Conservation (phyloP, 2,329 filamentous ascomycete genomes). For the Claviceps sp. region DNA sequence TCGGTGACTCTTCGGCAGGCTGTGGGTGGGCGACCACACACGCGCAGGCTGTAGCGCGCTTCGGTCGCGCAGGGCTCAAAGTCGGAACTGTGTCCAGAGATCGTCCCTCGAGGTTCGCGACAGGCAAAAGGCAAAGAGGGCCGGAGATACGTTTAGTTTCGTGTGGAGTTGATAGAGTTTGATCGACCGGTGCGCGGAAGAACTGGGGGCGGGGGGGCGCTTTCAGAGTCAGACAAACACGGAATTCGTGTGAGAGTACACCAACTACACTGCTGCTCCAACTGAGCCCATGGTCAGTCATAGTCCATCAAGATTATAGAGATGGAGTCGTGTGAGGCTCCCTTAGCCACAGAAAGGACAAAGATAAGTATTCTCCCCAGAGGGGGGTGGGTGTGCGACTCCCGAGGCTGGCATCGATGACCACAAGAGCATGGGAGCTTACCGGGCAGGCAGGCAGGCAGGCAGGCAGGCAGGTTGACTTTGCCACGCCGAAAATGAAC, state of each 20-base stretch:
- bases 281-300: slow-evolving; percentile 10
- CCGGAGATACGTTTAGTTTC: not conserved
- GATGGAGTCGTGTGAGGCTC: not conserved
- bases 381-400: not conserved
- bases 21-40: slow-evolving; percentile 1
- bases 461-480: slow-evolving; percentile 1
- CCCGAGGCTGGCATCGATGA: slow-evolving; percentile 1
- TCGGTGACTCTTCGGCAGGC: not conserved
- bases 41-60: not conserved
- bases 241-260: not conserved
- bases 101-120: slow-evolving; percentile 3
- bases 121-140: not conserved
- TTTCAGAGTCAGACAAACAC: not conserved
- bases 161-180: not conserved
- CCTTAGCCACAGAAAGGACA: not conserved
- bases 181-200: not conserved
- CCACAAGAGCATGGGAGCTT: slow-evolving; percentile 4
- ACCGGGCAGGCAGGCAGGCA: slow-evolving; percentile 2
- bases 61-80: not conserved
- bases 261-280: not conserved
- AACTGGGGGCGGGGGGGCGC: not conserved
- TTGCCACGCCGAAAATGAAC: slow-evolving; percentile 8
- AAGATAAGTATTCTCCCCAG: not conserved
- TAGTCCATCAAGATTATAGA: slow-evolving; percentile 1
- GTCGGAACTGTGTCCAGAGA: slow-evolving; percentile 1